Base-by-base conservation (phyloP, 2,329 filamentous ascomycete genomes). In the Hypomyces perniciosus region DNA sequence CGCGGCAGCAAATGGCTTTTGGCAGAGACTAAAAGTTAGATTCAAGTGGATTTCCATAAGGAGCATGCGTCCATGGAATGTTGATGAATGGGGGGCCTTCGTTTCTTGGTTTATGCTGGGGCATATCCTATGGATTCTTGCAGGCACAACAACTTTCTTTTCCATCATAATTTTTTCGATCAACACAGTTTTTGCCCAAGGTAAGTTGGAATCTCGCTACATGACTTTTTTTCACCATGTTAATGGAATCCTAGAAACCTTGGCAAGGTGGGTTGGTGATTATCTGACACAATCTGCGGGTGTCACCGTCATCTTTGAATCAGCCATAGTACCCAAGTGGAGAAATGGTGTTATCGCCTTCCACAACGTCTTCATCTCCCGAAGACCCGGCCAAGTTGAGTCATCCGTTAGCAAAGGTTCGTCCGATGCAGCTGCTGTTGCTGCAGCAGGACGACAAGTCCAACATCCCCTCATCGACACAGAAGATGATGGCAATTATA, bases 41-140 rank as follows among this genome's bases (percentile, higher is more conserved):
- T 95, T 97, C 73, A 99, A 99, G 70, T 99, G 93, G 93, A 85
- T 93, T 61, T 95, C 93, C 2, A 99, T 99, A 61, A 79, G 91
- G 64, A 96, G 91, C 65, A 88, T 88, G 67, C 80, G 93, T 35
- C 93, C 93, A 1, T 99, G 93, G 81, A 99, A 95, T 67, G 81
- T 86, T 26, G 93, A 99, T 67, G 93, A 99, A 71, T 96, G 96
- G 76, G 88, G 90, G 42, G 93, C 93, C 4, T 92, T 99, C 56
- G 83, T 78, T 48, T 97, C 93, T 2, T 97, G 92, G 92, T 86
- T 99, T 56, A 79, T 97, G 55, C 78, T 96, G 48, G 93, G 92
- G 0, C 93, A 99, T 68, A 76, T 99, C 7, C 80, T 96, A 8
- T 99, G 93, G 93, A 82, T 99, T 59, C 79, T 97, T n/a, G 79